A percentile compares a stretch with the other conserved stretches of the same genome.
phyloP scores from a whole-genome alignment of 352 stramenopile species.

The Phytopythium sindhum region DNA sequence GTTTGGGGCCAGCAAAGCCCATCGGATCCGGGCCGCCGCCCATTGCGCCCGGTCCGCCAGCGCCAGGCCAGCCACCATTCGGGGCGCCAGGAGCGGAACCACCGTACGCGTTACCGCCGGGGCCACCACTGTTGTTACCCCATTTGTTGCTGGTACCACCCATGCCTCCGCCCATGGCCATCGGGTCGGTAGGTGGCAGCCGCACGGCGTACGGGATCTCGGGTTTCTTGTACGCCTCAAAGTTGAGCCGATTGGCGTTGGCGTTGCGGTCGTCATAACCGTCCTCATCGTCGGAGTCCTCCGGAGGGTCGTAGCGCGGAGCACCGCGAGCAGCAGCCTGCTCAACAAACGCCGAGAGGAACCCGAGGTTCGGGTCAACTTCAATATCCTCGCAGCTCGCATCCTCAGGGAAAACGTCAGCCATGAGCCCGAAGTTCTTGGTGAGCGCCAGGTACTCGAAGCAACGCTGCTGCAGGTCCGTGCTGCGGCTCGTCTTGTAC shows the following conservation, averaged over 20 bases:
- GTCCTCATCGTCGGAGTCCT: constrained; percentile 94
- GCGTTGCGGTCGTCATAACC: constrained; percentile 63
- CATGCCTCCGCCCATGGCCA: constrained; percentile 17
- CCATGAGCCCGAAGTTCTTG: constrained; percentile 90
- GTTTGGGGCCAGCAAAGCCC: constrained; percentile 43
- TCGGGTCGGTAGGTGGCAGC: constrained; percentile 53
- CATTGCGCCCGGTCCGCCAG: constrained; percentile 2
- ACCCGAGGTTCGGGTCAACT: constrained; percentile 94
- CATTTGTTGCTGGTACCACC: constrained; percentile 61
- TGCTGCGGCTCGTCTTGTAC: constrained; percentile 94
- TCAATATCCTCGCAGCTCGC: constrained; percentile 94
- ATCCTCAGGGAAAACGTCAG: constrained; percentile 95
- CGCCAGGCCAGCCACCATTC: constrained; percentile 31
- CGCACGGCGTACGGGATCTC: constrained; percentile 85
- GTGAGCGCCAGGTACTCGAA: constrained; percentile 97
- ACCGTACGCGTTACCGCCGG: constrained; percentile 9
- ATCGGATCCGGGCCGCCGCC: constrained; percentile 27
- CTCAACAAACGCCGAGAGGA: constrained; percentile 94
- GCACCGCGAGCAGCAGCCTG: constrained; percentile 91
- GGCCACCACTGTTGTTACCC: constrained; percentile 18
- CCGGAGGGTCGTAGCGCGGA: constrained; percentile 92
- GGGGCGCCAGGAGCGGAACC: constrained; percentile 13
- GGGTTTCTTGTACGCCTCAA: constrained; percentile 89
- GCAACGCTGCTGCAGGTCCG: constrained; percentile 98
- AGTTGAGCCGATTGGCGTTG: constrained; percentile 72